phyloP scores from a whole-genome alignment of 2,329 filamentous ascomycete species.

The Fusarium abutilonis region DNA sequence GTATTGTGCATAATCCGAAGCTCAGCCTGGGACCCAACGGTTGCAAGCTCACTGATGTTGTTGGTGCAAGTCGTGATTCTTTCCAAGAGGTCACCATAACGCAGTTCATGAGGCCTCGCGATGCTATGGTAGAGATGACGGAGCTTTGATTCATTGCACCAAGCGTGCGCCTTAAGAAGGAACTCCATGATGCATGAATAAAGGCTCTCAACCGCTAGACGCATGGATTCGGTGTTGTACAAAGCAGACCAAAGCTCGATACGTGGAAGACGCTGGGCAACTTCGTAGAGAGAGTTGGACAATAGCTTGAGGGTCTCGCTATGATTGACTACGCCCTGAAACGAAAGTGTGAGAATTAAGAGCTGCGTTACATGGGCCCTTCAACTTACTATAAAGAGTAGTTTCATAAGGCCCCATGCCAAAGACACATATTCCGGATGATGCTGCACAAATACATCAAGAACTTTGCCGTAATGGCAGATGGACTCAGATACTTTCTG shows the following conservation, averaged over 20 bases:
- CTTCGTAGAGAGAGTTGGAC: neutral
- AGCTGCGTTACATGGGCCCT: rapidly evolving
- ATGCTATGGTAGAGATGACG: slow-evolving; percentile 16
- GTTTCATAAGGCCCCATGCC: slow-evolving; percentile 21
- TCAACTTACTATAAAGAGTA: slow-evolving; percentile 6
- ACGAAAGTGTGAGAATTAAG: neutral
- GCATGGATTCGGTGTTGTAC: slow-evolving; percentile 7
- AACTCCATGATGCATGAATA: slow-evolving; percentile 17
- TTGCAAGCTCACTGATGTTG: slow-evolving; percentile 1
- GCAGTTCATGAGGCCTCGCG: slow-evolving; percentile 5
- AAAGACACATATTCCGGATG: slow-evolving; percentile 20
- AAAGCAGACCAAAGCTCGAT: neutral
- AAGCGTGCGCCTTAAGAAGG: slow-evolving; percentile 5
- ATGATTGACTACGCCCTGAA: neutral
- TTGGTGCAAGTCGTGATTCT: neutral
- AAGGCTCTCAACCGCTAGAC: neutral
- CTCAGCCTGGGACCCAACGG: neutral
- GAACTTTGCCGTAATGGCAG: slow-evolving; percentile 8
- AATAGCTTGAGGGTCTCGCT: neutral
- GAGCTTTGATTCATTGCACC: slow-evolving; percentile 19
- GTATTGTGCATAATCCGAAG: slow-evolving; percentile 5
- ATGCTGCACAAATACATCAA: slow-evolving; percentile 24
- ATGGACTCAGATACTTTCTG: neutral
- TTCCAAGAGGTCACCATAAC: slow-evolving; percentile 3
- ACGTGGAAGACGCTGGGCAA: slow-evolving; percentile 1